These are phyloP conservation scores for Coriolopsis trogii DNA, from an alignment of 1,284 basidiomycete genomes.

Conservation along the genomic window DNA sequence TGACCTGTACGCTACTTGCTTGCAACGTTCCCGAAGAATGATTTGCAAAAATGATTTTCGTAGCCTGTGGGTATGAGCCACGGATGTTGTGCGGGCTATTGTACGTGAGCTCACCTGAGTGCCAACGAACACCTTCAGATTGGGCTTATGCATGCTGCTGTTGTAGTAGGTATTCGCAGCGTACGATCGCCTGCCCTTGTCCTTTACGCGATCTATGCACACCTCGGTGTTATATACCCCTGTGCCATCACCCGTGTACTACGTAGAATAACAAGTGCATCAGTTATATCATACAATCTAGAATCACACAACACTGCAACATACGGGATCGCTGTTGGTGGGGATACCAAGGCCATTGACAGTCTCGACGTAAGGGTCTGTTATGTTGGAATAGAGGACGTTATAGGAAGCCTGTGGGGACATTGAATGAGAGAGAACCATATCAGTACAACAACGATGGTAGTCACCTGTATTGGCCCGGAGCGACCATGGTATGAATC, in stretches of 20 bases:
- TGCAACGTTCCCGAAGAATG: conserved; percentile 46
- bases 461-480: conserved; percentile 16
- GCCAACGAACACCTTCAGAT: conserved; percentile 11
- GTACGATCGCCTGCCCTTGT: conserved; percentile 27
- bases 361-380: conserved; percentile 21
- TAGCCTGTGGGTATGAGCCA: neutral
- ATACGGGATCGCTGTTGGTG: conserved; percentile 26
- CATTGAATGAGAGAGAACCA: no score
- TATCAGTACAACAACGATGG: neutral
- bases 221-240: conserved; percentile 27
- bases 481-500: conserved; percentile 7
- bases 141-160: conserved; percentile 6
- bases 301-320: neutral
- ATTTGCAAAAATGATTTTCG: conserved; percentile 1
- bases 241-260: conserved; percentile 28
- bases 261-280: neutral
- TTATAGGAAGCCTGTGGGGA: conserved; percentile 24
- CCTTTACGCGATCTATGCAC: conserved; percentile 23
- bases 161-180: conserved; percentile 27
- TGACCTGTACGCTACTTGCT: conserved; percentile 38
- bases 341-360: conserved; percentile 24
- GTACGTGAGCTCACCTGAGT: conserved; percentile 10
- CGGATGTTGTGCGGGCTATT: neutral
- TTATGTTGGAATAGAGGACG: conserved; percentile 23
- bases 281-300: no score